phyloP scores from a whole-genome alignment of 768 basidiomycete genomes.

The Suillus luteus region DNA sequence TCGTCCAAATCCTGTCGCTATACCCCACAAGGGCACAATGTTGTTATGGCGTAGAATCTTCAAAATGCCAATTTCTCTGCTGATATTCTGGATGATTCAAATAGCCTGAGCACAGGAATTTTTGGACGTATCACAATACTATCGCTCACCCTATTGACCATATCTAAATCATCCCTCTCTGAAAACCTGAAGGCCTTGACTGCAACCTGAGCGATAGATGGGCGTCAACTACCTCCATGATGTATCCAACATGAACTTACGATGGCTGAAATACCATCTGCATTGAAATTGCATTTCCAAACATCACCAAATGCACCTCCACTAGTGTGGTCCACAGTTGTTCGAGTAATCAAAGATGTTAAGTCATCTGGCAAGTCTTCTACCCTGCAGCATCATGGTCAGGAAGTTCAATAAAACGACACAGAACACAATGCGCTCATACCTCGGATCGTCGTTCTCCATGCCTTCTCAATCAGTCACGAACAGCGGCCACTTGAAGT shows the following conservation, averaged over 20 bases:
- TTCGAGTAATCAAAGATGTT: neutral
- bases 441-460: too few species aligned
- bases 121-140: too few species aligned
- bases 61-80: neutral
- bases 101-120: too few species aligned
- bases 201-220: neutral
- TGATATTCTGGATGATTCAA: neutral
- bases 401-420: neutral
- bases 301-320: neutral
- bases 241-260: neutral
- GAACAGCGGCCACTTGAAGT: too few species aligned
- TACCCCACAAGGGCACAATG: neutral
- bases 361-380: neutral
- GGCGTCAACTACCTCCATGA: neutral
- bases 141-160: neutral
- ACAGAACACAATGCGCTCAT: too few species aligned
- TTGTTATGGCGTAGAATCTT: neutral
- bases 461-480: too few species aligned
- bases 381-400: neutral
- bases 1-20: neutral
- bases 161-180: neutral
- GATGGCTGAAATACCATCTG: neutral
- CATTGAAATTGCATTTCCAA: neutral
- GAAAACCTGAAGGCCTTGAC: neutral
- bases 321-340: neutral